Percentiles rank a stretch among this genome's conserved stretches.
These are phyloP conservation scores for Chloris gayana DNA, from an alignment of 176 grass and related monocot genomes.

Conservation along the genomic window DNA sequence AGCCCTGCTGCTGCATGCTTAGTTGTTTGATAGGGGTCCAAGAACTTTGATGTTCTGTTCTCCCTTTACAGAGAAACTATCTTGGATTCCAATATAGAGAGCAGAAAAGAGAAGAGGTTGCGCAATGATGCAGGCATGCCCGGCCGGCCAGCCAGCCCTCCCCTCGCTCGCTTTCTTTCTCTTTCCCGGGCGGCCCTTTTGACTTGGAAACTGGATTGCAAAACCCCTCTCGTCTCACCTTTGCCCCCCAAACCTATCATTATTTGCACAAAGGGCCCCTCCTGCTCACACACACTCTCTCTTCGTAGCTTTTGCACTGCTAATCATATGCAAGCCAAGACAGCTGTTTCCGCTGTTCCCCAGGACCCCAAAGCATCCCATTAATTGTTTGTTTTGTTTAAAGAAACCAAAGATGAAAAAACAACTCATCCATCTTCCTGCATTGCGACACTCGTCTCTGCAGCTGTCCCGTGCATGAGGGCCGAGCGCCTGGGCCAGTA, in stretches of 20 bases:
- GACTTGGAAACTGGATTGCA: constrained; percentile 44
- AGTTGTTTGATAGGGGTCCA: neutral
- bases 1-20: neutral
- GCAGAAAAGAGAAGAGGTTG: neutral
- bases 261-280: constrained; percentile 33
- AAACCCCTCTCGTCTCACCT: constrained; percentile 10
- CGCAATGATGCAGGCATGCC: constrained; percentile 55
- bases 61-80: constrained; percentile 35
- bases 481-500: neutral
- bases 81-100: constrained; percentile 47
- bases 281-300: neutral
- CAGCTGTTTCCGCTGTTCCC: constrained; percentile 59
- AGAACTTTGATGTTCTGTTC: constrained; percentile 1
- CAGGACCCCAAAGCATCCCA: constrained; percentile 36
- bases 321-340: constrained; percentile 38
- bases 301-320: constrained; percentile 25
- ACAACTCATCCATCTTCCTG: constrained; percentile 26
- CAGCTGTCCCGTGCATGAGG: constrained; percentile 25
- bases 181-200: constrained; percentile 48
- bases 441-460: constrained; percentile 26
- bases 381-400: constrained; percentile 28
- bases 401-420: neutral
- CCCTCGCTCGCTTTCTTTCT: neutral
- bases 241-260: constrained; percentile 7
- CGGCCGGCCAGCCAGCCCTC: neutral